Percentiles rank a stretch among this genome's conserved stretches.
These are phyloP conservation scores for Rhodotorula glutinis DNA, from an alignment of 1,284 basidiomycete species.

Conservation along the genomic window DNA sequence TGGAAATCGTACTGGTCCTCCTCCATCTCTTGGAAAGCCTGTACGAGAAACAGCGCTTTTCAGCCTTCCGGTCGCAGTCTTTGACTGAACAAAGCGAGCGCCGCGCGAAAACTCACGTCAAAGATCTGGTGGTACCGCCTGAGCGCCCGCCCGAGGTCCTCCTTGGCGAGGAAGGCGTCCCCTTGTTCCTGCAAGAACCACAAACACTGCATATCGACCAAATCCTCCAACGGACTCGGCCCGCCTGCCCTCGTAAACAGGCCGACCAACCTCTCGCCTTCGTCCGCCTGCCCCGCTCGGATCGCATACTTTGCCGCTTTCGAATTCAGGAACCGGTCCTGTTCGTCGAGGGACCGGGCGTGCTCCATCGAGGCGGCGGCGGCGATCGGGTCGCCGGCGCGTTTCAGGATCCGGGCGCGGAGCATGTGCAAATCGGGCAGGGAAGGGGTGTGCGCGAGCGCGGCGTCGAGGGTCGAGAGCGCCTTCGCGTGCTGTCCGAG, in stretches of 20 bases:
- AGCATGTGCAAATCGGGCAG: slow-evolving; percentile 86
- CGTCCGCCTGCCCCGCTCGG: slow-evolving; percentile 70
- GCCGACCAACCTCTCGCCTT: slow-evolving; percentile 69
- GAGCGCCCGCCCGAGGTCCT: slow-evolving; percentile 73
- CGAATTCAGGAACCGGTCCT: slow-evolving; percentile 93
- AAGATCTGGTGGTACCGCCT: slow-evolving; percentile 79
- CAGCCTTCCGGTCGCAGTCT: too few species aligned
- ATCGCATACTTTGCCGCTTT: slow-evolving; percentile 91
- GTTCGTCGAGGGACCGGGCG: slow-evolving; percentile 81
- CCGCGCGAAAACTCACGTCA: slow-evolving; percentile 65
- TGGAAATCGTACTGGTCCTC: slow-evolving; percentile 99
- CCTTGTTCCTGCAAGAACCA: slow-evolving; percentile 85
- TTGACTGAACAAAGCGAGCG: too few species aligned
- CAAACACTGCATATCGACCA: slow-evolving; percentile 94
- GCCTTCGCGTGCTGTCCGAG: slow-evolving; percentile 55
- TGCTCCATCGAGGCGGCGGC: slow-evolving; percentile 77
- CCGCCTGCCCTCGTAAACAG: slow-evolving; percentile 84
- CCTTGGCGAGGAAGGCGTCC: slow-evolving; percentile 63
- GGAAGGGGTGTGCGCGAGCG: slow-evolving; percentile 83
- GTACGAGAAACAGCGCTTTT: slow-evolving; percentile 1
- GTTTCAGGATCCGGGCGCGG: slow-evolving; percentile 80
- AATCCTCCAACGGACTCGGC: slow-evolving; percentile 67
- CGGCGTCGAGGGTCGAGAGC: slow-evolving; percentile 62
- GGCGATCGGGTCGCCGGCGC: slow-evolving; percentile 72
- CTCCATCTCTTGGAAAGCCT: slow-evolving; percentile 83